These are phyloP conservation scores for Aquilaria sinensis DNA, from an alignment of 345 rosid genomes.

Conservation along the genomic window DNA sequence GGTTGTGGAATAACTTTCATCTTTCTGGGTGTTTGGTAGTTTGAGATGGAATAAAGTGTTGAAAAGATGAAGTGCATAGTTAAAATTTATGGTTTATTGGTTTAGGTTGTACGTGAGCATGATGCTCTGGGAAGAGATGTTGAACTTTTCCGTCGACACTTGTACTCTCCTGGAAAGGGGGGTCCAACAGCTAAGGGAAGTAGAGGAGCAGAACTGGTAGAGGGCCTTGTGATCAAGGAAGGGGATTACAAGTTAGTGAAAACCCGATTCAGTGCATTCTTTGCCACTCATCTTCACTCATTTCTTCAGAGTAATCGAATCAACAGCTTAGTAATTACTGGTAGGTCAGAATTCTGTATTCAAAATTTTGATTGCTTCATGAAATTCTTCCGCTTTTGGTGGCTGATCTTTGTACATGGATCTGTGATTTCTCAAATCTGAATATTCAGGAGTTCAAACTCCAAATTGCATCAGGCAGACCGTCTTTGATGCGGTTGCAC, in stretches of 20 bases:
- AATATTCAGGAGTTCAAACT: conserved; percentile 64
- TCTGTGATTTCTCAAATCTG: conserved; percentile 3
- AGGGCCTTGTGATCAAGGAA: conserved; percentile 62
- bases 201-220: conserved; percentile 56
- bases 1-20: too few relatives aligned
- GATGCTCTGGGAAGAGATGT: conserved; percentile 79
- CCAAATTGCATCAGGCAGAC: conserved; percentile 87
- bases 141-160: conserved; percentile 60
- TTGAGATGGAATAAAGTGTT: neutral
- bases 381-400: neutral
- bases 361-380: neutral
- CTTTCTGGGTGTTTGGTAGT: too few relatives aligned
- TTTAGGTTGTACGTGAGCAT: conserved; percentile 77
- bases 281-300: conserved; percentile 65
- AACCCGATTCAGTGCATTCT: conserved; percentile 86
- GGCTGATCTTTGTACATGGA: neutral
- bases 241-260: conserved; percentile 82
- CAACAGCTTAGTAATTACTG: conserved; percentile 45
- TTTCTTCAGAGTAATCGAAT: conserved; percentile 51
- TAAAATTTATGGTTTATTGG: neutral
- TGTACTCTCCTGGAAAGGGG: conserved; percentile 40
- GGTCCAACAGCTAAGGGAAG: conserved; percentile 61
- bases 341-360: conserved; percentile 28
- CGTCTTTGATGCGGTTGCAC: conserved; percentile 77
- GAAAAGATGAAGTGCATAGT: neutral